Evolutionary conservation across 306 rosid genomes (phyloP).

Genomic region (Vigna hirtella): DNA sequence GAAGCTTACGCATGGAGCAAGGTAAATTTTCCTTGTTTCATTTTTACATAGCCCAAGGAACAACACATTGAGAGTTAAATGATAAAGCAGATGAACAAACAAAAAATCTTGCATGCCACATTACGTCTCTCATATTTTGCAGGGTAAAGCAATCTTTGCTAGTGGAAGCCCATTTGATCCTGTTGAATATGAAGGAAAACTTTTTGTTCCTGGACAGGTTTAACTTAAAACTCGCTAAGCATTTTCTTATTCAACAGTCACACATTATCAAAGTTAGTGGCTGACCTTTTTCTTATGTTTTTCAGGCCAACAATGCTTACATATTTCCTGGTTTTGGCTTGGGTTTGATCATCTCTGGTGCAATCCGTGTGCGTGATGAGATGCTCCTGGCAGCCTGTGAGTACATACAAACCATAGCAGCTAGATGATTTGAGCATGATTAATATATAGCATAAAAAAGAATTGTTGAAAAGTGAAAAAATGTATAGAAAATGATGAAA

Average conservation of each 20-base stretch:
- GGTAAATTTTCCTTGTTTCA: conserved; percentile 49
- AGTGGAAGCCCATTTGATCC: conserved; percentile 97
- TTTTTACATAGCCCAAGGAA: conserved; percentile 17
- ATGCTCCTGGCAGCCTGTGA: conserved; percentile 99
- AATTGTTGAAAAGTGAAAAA: neutral
- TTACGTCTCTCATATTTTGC: conserved; percentile 37
- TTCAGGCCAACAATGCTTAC: conserved; percentile 98
- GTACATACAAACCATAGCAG: conserved; percentile 44
- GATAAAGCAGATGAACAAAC: neutral
- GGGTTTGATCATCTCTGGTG: conserved; percentile 96
- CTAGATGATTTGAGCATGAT: conserved; percentile 26
- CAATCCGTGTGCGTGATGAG: conserved; percentile 89
- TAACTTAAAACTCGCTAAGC: neutral
- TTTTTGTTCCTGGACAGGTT: conserved; percentile 95
- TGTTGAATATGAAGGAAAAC: conserved; percentile 70
- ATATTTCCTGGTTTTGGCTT: conserved; percentile 94
- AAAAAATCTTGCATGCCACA: neutral
- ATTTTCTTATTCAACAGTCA: conserved; percentile 35
- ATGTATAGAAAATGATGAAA: neutral
- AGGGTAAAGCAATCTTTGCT: conserved; percentile 91
- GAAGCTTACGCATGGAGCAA: conserved; percentile 97
- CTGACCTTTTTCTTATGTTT: conserved; percentile 43
- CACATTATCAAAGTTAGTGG: conserved; percentile 1
- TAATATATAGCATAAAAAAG: neutral
- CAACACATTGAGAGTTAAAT: neutral